A percentile compares a stretch with the other conserved stretches of the same genome.
Evolutionary conservation across 768 basidiomycete genomes (phyloP).

Genomic region (Rubroboletus satanas): DNA sequence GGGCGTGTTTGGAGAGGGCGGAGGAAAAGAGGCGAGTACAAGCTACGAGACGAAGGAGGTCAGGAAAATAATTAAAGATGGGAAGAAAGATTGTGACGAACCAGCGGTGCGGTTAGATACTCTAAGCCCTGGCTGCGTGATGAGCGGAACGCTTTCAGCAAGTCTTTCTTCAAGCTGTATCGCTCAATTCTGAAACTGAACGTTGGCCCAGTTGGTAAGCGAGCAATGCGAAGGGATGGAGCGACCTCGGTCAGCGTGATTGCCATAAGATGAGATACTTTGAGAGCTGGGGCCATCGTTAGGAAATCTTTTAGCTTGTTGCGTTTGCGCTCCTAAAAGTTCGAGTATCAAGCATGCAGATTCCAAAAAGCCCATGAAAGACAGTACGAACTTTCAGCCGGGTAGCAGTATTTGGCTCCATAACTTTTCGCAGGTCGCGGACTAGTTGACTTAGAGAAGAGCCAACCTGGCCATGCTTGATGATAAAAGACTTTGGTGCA

Average conservation of each 20-base stretch:
- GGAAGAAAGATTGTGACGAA: slow-evolving; percentile 36
- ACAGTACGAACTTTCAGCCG: slow-evolving; percentile 66
- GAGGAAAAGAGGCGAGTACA: slow-evolving; percentile 85
- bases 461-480: slow-evolving; percentile 94
- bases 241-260: slow-evolving; percentile 85
- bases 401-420: slow-evolving; percentile 97
- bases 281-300: slow-evolving; percentile 84
- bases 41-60: slow-evolving; percentile 41
- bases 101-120: slow-evolving; percentile 89
- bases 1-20: slow-evolving; percentile 67
- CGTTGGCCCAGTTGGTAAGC: slow-evolving; percentile 87
- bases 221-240: slow-evolving; percentile 81
- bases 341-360: slow-evolving; percentile 6
- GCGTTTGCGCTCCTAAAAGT: slow-evolving; percentile 74
- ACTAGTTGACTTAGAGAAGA: slow-evolving; percentile 84
- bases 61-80: not conserved
- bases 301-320: slow-evolving; percentile 95
- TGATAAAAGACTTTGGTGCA: slow-evolving; percentile 89
- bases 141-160: slow-evolving; percentile 60
- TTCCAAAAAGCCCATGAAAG: not conserved
- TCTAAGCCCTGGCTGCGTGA: slow-evolving; percentile 79
- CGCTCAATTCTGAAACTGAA: slow-evolving; percentile 90
- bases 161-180: slow-evolving; percentile 88
- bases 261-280: slow-evolving; percentile 89
- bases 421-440: slow-evolving; percentile 87